Evolutionary conservation across 2,329 filamentous ascomycete species (phyloP), one percentile per base, ranked within the genome.

Genomic region (Chalara sp.): DNA sequence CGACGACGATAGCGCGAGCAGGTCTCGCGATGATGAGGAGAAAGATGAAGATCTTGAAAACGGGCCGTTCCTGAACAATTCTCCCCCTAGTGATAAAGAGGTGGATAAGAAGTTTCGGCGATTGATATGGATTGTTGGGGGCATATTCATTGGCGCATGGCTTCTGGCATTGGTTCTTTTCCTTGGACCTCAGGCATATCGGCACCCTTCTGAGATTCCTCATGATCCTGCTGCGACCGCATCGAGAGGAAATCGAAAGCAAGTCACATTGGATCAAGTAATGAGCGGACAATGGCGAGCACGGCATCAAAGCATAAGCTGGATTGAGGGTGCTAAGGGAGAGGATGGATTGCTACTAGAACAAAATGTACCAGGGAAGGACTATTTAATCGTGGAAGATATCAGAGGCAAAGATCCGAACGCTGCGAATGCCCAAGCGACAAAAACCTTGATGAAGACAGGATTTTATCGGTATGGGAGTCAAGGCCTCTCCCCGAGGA

Each of bases 321-420:
- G 89, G 89, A 86, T 93, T 46, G 76, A 79, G 32, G 86, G 87
- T 1, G 79, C 86, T 1, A 73, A 83, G 44, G 86, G 84, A 11
- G 83, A 89, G 64, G 93, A 99, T 65, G 93, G 93, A 1, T 68
- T 97, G 53, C 68, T 99, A 57, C 78, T 99, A 21, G 87, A 96
- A 68, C 76, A 80, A 61, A 82, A 76, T 47, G 79, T 75, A 1
- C 62, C 67, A 1, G 81, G 76, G 5, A 83, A 88, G 61, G 83
- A 85, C 53, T 97, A 86, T 61, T 72, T 99, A 49, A 80, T 93
- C 1, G 88, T 96, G 1, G 87, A 96, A 65, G 89, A 97, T 67
- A 85, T 99, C 48, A 81, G 84, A 51, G 71, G 76, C 51, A 73
- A 76, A 44, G 65, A 63, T 12, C 64, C 69, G 6, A 65, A 70